Percentiles rank a stretch among this genome's conserved stretches.
Evolutionary conservation across 2,329 filamentous ascomycete species (phyloP).

Genomic region (Exutisphaerella laricina): DNA sequence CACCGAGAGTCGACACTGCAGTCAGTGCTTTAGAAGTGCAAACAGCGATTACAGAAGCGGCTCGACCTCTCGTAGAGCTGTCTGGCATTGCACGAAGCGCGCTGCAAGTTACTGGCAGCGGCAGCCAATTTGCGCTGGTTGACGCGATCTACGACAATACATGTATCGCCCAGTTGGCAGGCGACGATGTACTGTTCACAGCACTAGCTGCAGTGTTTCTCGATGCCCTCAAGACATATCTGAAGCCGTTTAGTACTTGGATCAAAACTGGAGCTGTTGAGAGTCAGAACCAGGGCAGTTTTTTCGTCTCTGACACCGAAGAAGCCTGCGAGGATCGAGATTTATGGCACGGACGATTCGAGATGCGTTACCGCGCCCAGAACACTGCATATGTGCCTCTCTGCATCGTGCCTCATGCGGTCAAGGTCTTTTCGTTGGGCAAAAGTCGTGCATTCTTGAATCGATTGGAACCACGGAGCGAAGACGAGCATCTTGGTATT

Average conservation of each 20-base stretch:
- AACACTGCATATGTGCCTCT: constrained; percentile 62
- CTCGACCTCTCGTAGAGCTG: constrained; percentile 55
- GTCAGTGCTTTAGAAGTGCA: constrained; percentile 63
- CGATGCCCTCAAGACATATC: constrained; percentile 74
- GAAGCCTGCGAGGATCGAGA: constrained; percentile 53
- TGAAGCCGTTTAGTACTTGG: constrained; percentile 74
- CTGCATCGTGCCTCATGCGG: constrained; percentile 65
- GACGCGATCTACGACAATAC: constrained; percentile 71
- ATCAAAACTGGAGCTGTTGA: constrained; percentile 72
- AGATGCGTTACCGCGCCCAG: constrained; percentile 56
- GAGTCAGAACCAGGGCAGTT: constrained; percentile 51
- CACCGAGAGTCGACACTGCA: constrained; percentile 48
- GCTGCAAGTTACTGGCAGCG: constrained; percentile 38
- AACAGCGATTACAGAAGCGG: constrained; percentile 49
- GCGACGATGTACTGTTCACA: constrained; percentile 56
- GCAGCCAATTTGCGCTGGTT: constrained; percentile 61
- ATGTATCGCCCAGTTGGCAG: constrained; percentile 63
- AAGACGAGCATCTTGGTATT: not conserved
- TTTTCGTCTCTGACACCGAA: constrained; percentile 64
- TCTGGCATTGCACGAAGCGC: constrained; percentile 53
- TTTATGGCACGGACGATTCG: constrained; percentile 72
- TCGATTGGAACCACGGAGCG: constrained; percentile 48
- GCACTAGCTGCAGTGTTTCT: constrained; percentile 68
- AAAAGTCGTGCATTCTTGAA: constrained; percentile 85
- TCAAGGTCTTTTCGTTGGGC: constrained; percentile 76